Percentiles rank a stretch among this genome's conserved stretches.
Conservation (phyloP, 192 early-diverging fungal genomes). For the Entomortierella parvispora region DNA sequence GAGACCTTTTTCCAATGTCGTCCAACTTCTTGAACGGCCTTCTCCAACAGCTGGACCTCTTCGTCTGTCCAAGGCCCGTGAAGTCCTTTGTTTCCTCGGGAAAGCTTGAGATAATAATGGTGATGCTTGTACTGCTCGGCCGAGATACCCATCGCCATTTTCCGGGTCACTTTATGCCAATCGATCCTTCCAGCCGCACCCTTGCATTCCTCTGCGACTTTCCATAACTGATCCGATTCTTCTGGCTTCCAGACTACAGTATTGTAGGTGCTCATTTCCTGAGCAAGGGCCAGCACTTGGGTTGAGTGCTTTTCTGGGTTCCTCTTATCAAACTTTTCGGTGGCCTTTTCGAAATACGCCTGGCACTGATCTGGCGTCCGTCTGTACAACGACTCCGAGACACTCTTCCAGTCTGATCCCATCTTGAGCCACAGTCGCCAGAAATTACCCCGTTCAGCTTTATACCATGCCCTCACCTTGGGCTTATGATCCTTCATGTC, state of each 20-base stretch:
- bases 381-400: slow-evolving; percentile 9
- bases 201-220: slow-evolving; percentile 14
- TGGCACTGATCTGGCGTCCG: slow-evolving; percentile 8
- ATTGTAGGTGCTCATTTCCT: not conserved
- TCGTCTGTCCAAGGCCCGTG: slow-evolving; percentile 14
- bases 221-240: slow-evolving; percentile 34
- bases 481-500: slow-evolving; percentile 18
- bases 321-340: not conserved
- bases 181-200: not conserved
- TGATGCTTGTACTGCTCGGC: slow-evolving; percentile 35
- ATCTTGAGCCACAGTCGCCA: slow-evolving; percentile 33
- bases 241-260: slow-evolving; percentile 22
- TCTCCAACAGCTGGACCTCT: slow-evolving; percentile 23
- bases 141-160: slow-evolving; percentile 5
- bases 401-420: slow-evolving; percentile 13
- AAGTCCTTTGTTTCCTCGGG: not conserved
- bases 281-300: slow-evolving; percentile 7
- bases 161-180: slow-evolving; percentile 20
- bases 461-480: slow-evolving; percentile 39
- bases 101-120: slow-evolving; percentile 27
- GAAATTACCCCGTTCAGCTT: slow-evolving; percentile 28
- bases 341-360: slow-evolving; percentile 17
- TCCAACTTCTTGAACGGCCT: slow-evolving; percentile 25
- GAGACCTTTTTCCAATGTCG: slow-evolving; percentile 24
- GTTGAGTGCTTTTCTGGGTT: slow-evolving; percentile 3